Evolutionary conservation across 495 filamentous ascomycete genomes (phyloP).

Genomic region (Parathielavia hyrcaniae): DNA sequence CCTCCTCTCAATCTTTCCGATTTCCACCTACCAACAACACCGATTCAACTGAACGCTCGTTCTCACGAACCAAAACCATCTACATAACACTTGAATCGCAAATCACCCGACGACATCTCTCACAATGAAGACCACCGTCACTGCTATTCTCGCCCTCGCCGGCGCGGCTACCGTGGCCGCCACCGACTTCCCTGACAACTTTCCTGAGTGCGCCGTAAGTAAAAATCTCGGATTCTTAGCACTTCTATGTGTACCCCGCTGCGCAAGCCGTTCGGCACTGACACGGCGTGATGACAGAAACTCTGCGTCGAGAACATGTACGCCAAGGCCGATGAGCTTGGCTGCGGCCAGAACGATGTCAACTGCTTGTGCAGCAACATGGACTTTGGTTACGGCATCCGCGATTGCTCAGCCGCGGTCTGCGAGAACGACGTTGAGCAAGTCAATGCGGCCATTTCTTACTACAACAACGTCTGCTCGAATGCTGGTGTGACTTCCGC

Average conservation of each 20-base stretch:
- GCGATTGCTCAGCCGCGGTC: conserved; percentile 66
- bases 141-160: conserved; percentile 29
- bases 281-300: conserved; percentile 43
- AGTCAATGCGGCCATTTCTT: conserved; percentile 31
- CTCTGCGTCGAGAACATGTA: conserved; percentile 72
- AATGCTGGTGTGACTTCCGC: conserved; percentile 14
- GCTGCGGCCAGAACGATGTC: conserved; percentile 51
- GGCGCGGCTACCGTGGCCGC: conserved; percentile 31
- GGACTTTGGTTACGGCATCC: conserved; percentile 68
- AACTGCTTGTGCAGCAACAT: conserved; percentile 63
- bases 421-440: conserved; percentile 44
- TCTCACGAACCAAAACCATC: conserved; percentile 1
- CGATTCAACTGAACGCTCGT: not conserved
- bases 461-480: conserved; percentile 34
- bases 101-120: not conserved
- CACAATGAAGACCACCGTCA: conserved; percentile 38
- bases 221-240: not conserved
- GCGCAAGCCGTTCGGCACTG: not conserved
- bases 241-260: not conserved
- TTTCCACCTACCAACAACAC: not conserved
- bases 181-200: conserved; percentile 25
- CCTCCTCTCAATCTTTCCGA: not conserved
- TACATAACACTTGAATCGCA: conserved; percentile 4
- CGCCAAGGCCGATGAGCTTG: conserved; percentile 51
- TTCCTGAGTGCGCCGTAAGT: conserved; percentile 42